Base-by-base conservation (phyloP, 2,329 filamentous ascomycete genomes). In the Claviceps sp. region DNA sequence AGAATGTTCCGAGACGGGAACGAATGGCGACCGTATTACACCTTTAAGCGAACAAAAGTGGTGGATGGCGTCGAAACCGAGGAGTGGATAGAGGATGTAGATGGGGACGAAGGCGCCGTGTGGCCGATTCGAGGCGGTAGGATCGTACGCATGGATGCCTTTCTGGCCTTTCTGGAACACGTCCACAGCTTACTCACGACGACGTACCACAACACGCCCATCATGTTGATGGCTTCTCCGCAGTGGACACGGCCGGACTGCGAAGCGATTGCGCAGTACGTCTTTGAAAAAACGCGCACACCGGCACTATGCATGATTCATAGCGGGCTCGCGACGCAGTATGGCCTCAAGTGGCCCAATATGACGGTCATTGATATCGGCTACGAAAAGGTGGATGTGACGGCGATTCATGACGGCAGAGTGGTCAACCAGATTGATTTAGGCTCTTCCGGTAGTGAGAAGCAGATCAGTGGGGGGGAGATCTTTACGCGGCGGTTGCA, bases 241-340 rank as follows among this genome's bases (percentile, higher is more conserved):
- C 84, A 83, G 59, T 98, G 93, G 91, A 89, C 88, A 4, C 81
- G 86, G 8, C 83, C 85, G 55, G 89, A 96, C 66, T 85, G 85
- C 64, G 91, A 97, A 68, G 79, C 79, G 40, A 83, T 98, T 58
- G 86, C 90, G 14, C 88, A 93, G 56, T 98, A 95, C 72, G 81
- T 97, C 57, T 98, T 98, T 62, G 93, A 98, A 69, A 94, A 93
- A 69, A 95, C 95, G 64, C 93, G 91, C 71, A 93, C 88, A 0
- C 93, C 93, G 0, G 89, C 88, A 0, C 85, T 98, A 49, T 90
- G 86, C 60, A 77, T 97, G 56, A 85, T 98, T 72, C 87, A 97
- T 68, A 85, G 88, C 59, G 90, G 88, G 3, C 71, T 94, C 46
- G 90, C 93, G 26, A 86, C 88, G 1, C 84, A 93, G 52, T 97